Percentiles rank a stretch among this genome's conserved stretches.
Evolutionary conservation across 2,329 filamentous ascomycete species (phyloP).

Genomic region (Hymenoscyphus occultus): DNA sequence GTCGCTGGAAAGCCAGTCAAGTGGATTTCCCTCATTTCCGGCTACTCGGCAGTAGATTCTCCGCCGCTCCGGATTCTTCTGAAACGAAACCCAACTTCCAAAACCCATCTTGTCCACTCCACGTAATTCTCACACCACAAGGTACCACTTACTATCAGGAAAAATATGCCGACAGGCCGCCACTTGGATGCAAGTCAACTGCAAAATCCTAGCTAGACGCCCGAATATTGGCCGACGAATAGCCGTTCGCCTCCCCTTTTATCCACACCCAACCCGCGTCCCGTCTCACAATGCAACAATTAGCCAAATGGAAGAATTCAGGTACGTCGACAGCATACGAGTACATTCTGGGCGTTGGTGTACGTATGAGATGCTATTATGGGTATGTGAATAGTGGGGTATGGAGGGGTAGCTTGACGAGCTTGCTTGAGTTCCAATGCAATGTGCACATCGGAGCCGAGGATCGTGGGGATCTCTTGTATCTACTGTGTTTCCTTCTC

Average conservation of each 20-base stretch:
- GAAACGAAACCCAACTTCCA: not conserved
- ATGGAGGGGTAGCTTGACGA: not conserved
- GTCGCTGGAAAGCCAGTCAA: too few relatives aligned
- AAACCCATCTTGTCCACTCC: not conserved
- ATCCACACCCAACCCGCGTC: conserved; percentile 1
- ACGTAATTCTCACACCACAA: not conserved
- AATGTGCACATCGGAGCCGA: not conserved
- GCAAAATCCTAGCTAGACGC: not conserved
- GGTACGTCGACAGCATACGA: not conserved
- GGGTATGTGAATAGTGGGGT: not conserved
- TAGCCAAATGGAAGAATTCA: conserved; percentile 1
- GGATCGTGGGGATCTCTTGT: not conserved
- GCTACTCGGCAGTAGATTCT: not conserved
- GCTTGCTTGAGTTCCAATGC: not conserved
- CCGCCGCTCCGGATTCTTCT: not conserved
- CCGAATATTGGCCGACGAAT: conserved; percentile 12
- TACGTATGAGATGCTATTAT: conserved; percentile 6
- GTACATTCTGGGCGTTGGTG: not conserved
- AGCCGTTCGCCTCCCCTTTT: conserved; percentile 2
- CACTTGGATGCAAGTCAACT: not conserved
- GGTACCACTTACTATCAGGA: not conserved
- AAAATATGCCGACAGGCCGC: not conserved
- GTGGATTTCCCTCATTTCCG: not conserved
- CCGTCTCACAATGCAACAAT: conserved; percentile 7
- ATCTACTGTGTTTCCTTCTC: not conserved